Percentiles rank a stretch among this genome's conserved stretches.
Conservation (phyloP, 768 basidiomycete genomes). For the Lactarius pseudohatsudake region DNA sequence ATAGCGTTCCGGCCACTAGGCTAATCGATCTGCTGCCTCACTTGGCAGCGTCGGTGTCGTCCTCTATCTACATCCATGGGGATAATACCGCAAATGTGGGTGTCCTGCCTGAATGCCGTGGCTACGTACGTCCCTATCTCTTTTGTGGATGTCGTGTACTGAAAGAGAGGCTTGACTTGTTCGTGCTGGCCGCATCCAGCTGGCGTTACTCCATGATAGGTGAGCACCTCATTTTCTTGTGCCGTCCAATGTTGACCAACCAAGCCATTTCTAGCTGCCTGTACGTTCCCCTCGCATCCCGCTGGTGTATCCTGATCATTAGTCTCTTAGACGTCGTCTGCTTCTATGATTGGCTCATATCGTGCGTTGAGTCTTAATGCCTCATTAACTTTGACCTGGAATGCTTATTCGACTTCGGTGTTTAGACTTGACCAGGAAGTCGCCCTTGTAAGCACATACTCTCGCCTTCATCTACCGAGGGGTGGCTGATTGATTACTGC, state of each 20-base stretch:
- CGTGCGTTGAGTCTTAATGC: constrained; percentile 16
- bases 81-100: not conserved
- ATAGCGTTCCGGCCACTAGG: not conserved
- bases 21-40: not conserved
- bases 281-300: not conserved
- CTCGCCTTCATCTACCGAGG: not conserved
- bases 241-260: not conserved
- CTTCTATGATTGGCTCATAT: constrained; percentile 29
- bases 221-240: not conserved
- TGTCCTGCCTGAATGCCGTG: not conserved
- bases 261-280: constrained; percentile 1
- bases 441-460: constrained; percentile 2
- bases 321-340: constrained; percentile 17
- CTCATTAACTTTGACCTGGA: not conserved
- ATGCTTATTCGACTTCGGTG: not conserved
- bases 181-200: constrained; percentile 1
- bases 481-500: not conserved
- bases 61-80: not conserved
- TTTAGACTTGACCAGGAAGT: constrained; percentile 25
- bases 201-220: constrained; percentile 20
- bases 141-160: not conserved
- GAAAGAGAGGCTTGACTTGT: not conserved
- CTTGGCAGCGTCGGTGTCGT: not conserved
- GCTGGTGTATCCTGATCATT: not conserved
- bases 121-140: not conserved